Conservation (phyloP, 2,329 filamentous ascomycete species). For the Aspergillus arachidicola region DNA sequence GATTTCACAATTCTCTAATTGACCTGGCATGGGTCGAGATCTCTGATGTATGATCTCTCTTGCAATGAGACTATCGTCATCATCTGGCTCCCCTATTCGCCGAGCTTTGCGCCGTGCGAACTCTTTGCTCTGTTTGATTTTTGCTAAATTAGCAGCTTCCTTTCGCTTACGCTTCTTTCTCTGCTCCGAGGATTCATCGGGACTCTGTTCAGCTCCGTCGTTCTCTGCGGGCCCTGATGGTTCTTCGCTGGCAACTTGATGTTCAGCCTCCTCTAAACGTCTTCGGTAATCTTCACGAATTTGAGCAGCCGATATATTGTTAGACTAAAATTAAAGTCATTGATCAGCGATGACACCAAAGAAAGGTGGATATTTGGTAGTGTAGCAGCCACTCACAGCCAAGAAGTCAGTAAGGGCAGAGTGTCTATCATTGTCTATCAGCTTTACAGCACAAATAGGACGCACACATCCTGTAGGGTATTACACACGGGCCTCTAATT, state of each 20-base stretch:
- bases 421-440: conserved; percentile 45
- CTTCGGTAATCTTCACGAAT: conserved; percentile 63
- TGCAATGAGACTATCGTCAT: conserved; percentile 51
- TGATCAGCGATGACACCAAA: background rate
- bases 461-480: background rate
- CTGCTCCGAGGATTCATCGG: conserved; percentile 46
- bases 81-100: conserved; percentile 45
- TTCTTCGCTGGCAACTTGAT: conserved; percentile 33
- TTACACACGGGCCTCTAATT: conserved; percentile 51
- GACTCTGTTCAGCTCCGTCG: conserved; percentile 36
- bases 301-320: conserved; percentile 67
- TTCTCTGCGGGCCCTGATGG: conserved; percentile 35
- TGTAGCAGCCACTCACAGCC: conserved; percentile 51
- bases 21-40: conserved; percentile 68
- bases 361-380: background rate
- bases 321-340: conserved; percentile 46
- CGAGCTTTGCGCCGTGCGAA: conserved; percentile 49
- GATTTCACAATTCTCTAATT: conserved; percentile 83
- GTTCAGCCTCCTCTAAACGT: conserved; percentile 53
- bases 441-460: background rate
- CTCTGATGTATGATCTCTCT: conserved; percentile 60
- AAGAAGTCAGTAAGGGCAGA: conserved; percentile 70
- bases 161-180: conserved; percentile 60
- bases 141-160: conserved; percentile 48
- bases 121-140: conserved; percentile 55